Conservation (phyloP, 208 protist species). For the Crithidia expoeki region DNA sequence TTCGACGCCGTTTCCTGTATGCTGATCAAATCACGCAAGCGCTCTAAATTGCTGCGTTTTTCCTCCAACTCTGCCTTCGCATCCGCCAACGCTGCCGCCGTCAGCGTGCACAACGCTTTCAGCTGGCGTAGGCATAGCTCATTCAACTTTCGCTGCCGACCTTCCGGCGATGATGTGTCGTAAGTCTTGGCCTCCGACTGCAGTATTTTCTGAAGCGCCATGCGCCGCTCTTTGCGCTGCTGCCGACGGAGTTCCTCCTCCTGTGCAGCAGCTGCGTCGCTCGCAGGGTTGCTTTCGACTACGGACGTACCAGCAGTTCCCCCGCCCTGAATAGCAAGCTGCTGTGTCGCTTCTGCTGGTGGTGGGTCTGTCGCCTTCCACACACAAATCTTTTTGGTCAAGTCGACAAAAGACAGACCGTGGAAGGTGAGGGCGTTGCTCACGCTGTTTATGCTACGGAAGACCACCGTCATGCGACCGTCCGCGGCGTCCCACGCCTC, state of each 20-base stretch:
- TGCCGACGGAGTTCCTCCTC: constrained; percentile 23
- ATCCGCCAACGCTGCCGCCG: constrained; percentile 38
- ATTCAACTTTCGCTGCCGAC: constrained; percentile 38
- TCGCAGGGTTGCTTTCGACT: too few species aligned
- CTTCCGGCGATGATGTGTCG: constrained; percentile 29
- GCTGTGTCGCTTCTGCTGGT: constrained; percentile 54
- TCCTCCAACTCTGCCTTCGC: constrained; percentile 41
- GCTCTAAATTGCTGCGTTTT: constrained; percentile 33
- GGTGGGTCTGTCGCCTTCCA: constrained; percentile 82
- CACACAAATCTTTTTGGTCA: constrained; percentile 60
- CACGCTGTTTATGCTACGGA: constrained; percentile 84
- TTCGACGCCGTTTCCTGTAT: neutral
- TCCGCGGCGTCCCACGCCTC: constrained; percentile 81
- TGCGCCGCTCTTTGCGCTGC: constrained; percentile 40
- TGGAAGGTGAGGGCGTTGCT: constrained; percentile 82
- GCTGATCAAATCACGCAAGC: constrained; percentile 18
- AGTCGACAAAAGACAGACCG: constrained; percentile 73
- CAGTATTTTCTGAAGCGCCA: constrained; percentile 50
- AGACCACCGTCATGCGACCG: constrained; percentile 66
- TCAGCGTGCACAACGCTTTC: constrained; percentile 62
- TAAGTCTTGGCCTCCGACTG: constrained; percentile 29
- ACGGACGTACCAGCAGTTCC: too few species aligned
- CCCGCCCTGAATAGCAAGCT: constrained; percentile 57
- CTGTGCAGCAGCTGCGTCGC: constrained; percentile 1
- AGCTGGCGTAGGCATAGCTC: constrained; percentile 76